phyloP scores from a whole-genome alignment of 306 rosid species.

The Gleditsia sinensis region DNA sequence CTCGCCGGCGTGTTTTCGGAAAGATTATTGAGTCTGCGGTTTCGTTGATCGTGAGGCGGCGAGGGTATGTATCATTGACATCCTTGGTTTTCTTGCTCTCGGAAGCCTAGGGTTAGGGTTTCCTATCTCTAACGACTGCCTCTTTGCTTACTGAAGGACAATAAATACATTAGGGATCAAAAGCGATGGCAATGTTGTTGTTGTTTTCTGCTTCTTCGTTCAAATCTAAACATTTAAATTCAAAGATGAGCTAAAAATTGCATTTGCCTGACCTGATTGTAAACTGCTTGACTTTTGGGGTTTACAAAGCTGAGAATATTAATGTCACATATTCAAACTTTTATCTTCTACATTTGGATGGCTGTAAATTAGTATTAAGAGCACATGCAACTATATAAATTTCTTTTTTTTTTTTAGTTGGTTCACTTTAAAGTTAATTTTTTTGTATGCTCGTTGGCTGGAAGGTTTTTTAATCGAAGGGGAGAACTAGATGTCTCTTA shows the following conservation, averaged over 20 bases:
- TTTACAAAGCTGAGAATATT: neutral
- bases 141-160: neutral
- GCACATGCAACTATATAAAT: neutral
- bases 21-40: neutral
- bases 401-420: neutral
- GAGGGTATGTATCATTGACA: slow-evolving; percentile 23
- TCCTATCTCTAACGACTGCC: neutral
- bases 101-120: slow-evolving; percentile 32
- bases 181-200: neutral
- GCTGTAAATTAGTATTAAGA: neutral
- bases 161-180: neutral
- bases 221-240: neutral
- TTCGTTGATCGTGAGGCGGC: neutral
- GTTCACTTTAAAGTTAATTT: neutral
- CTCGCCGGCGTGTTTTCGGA: slow-evolving; percentile 29
- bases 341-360: neutral
- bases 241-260: neutral
- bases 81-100: slow-evolving; percentile 2
- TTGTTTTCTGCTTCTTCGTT: neutral
- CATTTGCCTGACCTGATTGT: slow-evolving; percentile 3
- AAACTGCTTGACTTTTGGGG: neutral
- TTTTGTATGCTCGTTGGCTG: slow-evolving; percentile 22
- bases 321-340: neutral
- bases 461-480: neutral
- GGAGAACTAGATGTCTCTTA: slow-evolving; percentile 3